Evolutionary conservation across 768 basidiomycete genomes (phyloP).

Genomic region (Naematelia encephala): DNA sequence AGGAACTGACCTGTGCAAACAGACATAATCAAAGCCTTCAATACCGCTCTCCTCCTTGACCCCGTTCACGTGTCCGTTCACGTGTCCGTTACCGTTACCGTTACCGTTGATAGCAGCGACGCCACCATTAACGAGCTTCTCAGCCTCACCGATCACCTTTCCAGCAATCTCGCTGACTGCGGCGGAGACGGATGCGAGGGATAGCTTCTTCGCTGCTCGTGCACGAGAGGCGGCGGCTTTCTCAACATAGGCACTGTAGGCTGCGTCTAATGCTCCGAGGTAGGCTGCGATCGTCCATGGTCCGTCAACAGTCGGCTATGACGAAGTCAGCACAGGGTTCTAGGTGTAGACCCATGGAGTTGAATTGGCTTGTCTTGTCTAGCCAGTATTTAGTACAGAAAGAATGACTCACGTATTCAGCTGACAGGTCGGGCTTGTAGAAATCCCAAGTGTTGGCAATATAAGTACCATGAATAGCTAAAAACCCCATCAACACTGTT

Average conservation of each 20-base stretch:
- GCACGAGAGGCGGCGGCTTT: conserved; percentile 63
- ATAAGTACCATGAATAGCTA: conserved; percentile 92
- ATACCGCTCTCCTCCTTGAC: conserved; percentile 57
- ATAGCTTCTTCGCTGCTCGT: conserved; percentile 53
- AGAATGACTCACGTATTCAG: conserved; percentile 50
- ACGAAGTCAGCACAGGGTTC: conserved; percentile 6
- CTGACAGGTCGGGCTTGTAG: conserved; percentile 86
- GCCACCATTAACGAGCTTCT: conserved; percentile 47
- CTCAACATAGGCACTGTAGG: conserved; percentile 78
- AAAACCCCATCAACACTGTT: no score
- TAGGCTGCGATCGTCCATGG: conserved; percentile 94
- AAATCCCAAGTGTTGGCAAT: conserved; percentile 99
- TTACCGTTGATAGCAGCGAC: conserved; percentile 50
- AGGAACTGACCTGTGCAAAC: conserved; percentile 70
- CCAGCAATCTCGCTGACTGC: conserved; percentile 41
- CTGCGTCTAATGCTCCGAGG: conserved; percentile 84
- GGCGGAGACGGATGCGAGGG: conserved; percentile 53
- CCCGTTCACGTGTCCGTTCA: conserved; percentile 6
- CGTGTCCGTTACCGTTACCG: conserved; percentile 38
- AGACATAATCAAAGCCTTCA: conserved; percentile 81
- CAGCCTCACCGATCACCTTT: conserved; percentile 42
- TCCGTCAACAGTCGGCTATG: conserved; percentile 83
- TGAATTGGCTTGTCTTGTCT: background rate
- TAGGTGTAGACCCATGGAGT: background rate
- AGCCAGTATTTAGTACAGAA: background rate